These are phyloP conservation scores for Phytopythium delawarense DNA, from an alignment of 352 stramenopile genomes.

Conservation along the genomic window DNA sequence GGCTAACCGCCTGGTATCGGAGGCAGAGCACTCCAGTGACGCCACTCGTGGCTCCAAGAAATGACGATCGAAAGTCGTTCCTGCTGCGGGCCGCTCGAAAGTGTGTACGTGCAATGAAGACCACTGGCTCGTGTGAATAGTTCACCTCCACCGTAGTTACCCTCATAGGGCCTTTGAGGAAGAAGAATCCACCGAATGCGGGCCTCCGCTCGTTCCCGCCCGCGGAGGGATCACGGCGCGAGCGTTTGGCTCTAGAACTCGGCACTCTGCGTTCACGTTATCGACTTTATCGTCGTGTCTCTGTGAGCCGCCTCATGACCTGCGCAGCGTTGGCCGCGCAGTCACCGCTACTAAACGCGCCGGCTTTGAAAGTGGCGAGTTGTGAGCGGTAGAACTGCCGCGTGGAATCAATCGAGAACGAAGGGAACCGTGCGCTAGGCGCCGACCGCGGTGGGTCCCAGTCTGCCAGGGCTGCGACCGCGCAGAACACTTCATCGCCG, in stretches of 20 bases:
- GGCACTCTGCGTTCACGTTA: background rate
- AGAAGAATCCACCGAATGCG: background rate
- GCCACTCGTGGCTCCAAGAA: background rate
- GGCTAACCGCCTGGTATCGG: slow-evolving; percentile 27
- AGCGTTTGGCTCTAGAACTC: background rate
- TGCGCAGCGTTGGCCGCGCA: slow-evolving; percentile 1
- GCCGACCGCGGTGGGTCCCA: slow-evolving; percentile 46
- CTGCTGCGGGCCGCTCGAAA: background rate
- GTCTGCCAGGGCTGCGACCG: slow-evolving; percentile 36
- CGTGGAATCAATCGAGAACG: slow-evolving; percentile 23
- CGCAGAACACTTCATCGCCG: slow-evolving; percentile 69
- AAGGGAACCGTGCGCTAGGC: slow-evolving; percentile 35
- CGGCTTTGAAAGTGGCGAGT: background rate
- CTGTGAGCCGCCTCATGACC: background rate
- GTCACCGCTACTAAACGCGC: background rate
- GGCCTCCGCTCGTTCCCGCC: background rate
- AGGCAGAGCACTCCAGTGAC: background rate
- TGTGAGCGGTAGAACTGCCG: slow-evolving; percentile 26
- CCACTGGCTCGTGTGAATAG: background rate
- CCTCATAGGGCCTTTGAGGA: background rate
- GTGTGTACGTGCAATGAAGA: slow-evolving; percentile 1
- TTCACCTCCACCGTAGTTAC: slow-evolving; percentile 1
- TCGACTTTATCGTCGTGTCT: background rate
- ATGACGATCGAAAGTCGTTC: background rate
- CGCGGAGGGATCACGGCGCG: background rate